phyloP scores from a whole-genome alignment of 352 stramenopile genomes.

The Phytophthora hibernalis region DNA sequence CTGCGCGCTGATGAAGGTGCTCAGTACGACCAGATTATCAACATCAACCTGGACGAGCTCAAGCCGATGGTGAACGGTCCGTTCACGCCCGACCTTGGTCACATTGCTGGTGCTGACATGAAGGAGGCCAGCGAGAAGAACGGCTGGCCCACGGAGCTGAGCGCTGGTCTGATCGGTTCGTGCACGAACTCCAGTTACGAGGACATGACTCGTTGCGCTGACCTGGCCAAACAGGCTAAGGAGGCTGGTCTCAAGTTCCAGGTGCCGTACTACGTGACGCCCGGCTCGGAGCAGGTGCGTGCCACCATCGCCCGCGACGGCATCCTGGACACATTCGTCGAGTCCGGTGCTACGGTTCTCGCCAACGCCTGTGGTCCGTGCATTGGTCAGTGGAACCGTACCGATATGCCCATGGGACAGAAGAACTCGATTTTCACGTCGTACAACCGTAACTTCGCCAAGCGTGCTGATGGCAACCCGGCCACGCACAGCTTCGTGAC shows the following conservation, averaged over 20 bases:
- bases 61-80: conserved; percentile 93
- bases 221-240: conserved; percentile 88
- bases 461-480: conserved; percentile 95
- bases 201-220: conserved; percentile 92
- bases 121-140: conserved; percentile 84
- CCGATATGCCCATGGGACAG: conserved; percentile 83
- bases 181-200: conserved; percentile 97
- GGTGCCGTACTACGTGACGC: conserved; percentile 93
- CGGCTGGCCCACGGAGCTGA: conserved; percentile 91
- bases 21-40: conserved; percentile 94
- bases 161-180: conserved; percentile 93
- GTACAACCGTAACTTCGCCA: conserved; percentile 96
- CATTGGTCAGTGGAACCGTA: conserved; percentile 96
- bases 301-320: conserved; percentile 93
- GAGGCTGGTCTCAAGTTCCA: conserved; percentile 91
- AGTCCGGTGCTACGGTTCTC: conserved; percentile 89
- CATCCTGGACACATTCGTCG: conserved; percentile 90
- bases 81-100: conserved; percentile 92
- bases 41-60: conserved; percentile 92
- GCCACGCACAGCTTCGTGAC: conserved; percentile 94
- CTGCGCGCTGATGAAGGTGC: conserved; percentile 90
- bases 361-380: conserved; percentile 94
- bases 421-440: conserved; percentile 96
- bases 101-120: conserved; percentile 80
- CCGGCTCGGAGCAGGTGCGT: conserved; percentile 93